A percentile compares a stretch with the other conserved stretches of the same genome.
These are phyloP conservation scores for Lachancea meyersii DNA, from an alignment of 805 yeast genomes.

Conservation along the genomic window DNA sequence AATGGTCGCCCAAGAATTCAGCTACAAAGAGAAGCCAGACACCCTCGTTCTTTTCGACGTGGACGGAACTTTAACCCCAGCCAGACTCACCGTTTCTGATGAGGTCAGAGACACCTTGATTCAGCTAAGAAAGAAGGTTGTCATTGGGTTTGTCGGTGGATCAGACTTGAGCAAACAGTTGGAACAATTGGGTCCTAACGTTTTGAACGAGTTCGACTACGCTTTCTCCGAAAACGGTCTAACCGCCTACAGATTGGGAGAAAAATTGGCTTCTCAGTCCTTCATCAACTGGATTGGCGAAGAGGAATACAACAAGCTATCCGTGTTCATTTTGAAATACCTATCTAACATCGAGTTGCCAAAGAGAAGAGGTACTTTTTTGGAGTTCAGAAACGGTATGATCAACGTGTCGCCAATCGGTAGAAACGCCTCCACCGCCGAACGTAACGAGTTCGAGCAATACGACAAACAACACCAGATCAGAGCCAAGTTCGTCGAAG, in stretches of 20 bases:
- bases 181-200: conserved; percentile 86
- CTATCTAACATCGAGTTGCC: conserved; percentile 85
- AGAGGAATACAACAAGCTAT: conserved; percentile 84
- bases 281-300: conserved; percentile 95
- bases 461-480: conserved; percentile 75
- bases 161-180: conserved; percentile 89
- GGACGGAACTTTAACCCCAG: conserved; percentile 97
- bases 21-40: conserved; percentile 75
- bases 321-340: conserved; percentile 78
- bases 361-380: conserved; percentile 95
- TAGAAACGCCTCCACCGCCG: conserved; percentile 91
- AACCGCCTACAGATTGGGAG: conserved; percentile 91
- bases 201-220: conserved; percentile 81
- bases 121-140: conserved; percentile 83
- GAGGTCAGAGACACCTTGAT: conserved; percentile 70
- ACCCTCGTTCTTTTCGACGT: conserved; percentile 92
- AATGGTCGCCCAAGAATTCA: conserved; percentile 44
- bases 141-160: conserved; percentile 97
- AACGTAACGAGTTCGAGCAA: conserved; percentile 87
- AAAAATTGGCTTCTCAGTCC: conserved; percentile 85
- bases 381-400: conserved; percentile 99
- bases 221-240: conserved; percentile 97
- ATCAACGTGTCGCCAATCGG: conserved; percentile 97
- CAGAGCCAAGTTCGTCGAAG: conserved; percentile 79
- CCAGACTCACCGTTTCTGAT: conserved; percentile 70